Base-by-base conservation (phyloP, 2,329 filamentous ascomycete genomes). In the Hymenoscyphus fructigenus region DNA sequence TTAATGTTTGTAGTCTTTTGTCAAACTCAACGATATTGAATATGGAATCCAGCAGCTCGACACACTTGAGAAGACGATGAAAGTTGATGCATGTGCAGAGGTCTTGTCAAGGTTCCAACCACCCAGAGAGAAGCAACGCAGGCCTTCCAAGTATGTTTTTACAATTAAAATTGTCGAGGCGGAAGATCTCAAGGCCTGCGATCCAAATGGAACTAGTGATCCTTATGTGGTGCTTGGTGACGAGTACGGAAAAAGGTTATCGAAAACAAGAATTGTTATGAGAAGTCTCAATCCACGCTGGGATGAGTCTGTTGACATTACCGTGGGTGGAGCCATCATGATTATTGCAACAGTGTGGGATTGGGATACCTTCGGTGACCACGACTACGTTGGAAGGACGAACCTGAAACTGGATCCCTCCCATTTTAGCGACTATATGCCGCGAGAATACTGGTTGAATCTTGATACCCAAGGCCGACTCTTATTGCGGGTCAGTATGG, bases 121-220 rank as follows among this genome's bases (percentile, higher is more conserved):
- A 0, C 83, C 86, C 61, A 87, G 88, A n/a, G 85, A 87, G 66
- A 81, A 83, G 67, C 75, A 79, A 63, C 88, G 88, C 71, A 90
- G 88, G 72, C 87, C 89, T 53, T 91, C 88, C 68, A 97, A 96
- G 75, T 98, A 96, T 76, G 93, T 97, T 63, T 99, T 99, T 78
- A 98, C 95, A 0, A 93, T 99, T 79, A 99, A 99, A 80, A 93
- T 99, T 65, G 93, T 99, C 29, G 95, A 99, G 78, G 95, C 92
- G 9, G 95, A 99, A 78, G 95, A 99, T 73, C 83, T 99, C 71
- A 98, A 98, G 78, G 92, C 95, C n/a, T 98, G 95, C 76, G 95
- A 99, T 77, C 89, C 96, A 71, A 96, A 91, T 72, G 95, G 95
- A 41, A 87, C 90, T 69, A 98, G 94, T 75, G 95, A 99, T 78